Evolutionary conservation across 306 rosid species (phyloP).

Genomic region (Pyrus bretschneideri): DNA sequence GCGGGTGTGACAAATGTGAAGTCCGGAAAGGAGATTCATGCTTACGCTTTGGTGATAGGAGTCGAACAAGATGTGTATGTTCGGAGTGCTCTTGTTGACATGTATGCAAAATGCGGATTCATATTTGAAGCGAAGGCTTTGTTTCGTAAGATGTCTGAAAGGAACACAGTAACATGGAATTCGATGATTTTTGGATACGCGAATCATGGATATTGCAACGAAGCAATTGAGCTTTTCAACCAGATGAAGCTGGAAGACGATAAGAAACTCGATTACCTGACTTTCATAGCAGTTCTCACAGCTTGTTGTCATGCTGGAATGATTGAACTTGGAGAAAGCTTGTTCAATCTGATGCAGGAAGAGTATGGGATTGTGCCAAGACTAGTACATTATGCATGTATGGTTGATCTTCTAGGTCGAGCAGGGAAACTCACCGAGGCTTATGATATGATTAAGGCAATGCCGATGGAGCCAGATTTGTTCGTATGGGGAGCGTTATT

Average conservation of each 20-base stretch:
- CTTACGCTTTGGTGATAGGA: conserved; percentile 50
- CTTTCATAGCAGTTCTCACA: conserved; percentile 63
- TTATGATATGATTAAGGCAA: conserved; percentile 45
- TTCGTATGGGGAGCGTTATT: conserved; percentile 91
- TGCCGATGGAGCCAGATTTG: conserved; percentile 76
- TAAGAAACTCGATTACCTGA: conserved; percentile 58
- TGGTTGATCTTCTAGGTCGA: conserved; percentile 78
- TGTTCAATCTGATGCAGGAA: conserved; percentile 67
- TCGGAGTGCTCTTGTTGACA: conserved; percentile 81
- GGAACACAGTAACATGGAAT: conserved; percentile 70
- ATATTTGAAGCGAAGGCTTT: conserved; percentile 52
- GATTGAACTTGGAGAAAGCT: conserved; percentile 51
- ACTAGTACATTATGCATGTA: conserved; percentile 76
- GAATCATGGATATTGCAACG: conserved; percentile 59
- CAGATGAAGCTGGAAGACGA: conserved; percentile 45
- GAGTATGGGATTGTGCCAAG: conserved; percentile 55
- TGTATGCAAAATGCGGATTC: conserved; percentile 89
- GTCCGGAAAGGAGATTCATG: conserved; percentile 68
- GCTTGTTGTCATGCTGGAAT: conserved; percentile 72
- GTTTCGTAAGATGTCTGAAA: conserved; percentile 50
- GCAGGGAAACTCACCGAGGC: conserved; percentile 60
- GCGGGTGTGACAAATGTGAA: conserved; percentile 47
- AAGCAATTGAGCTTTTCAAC: conserved; percentile 72
- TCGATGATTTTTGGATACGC: conserved; percentile 87
- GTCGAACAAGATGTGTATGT: conserved; percentile 62